phyloP scores from a whole-genome alignment of 2,329 filamentous ascomycete genomes.

The Colletotrichum caudatum region DNA sequence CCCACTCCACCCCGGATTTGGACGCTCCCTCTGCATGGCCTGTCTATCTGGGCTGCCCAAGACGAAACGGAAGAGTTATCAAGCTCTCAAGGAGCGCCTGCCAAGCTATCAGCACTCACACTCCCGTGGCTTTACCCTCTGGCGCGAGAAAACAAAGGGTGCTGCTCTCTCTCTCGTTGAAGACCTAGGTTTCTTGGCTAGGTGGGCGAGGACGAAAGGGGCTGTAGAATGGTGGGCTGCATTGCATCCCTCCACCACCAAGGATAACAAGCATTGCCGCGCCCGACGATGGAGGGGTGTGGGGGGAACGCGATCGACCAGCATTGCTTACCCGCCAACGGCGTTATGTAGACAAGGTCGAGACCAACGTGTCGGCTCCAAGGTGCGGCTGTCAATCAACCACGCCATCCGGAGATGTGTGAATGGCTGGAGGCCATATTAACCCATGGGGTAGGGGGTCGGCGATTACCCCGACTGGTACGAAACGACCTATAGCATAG shows the following conservation, averaged over 20 bases:
- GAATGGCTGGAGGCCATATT: slow-evolving; percentile 25
- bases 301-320: slow-evolving; percentile 4
- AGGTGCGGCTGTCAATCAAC: neutral
- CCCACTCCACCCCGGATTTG: slow-evolving; percentile 20
- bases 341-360: neutral
- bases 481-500: slow-evolving; percentile 13
- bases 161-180: too few species aligned
- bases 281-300: neutral
- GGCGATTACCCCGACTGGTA: slow-evolving; percentile 37
- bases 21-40: slow-evolving; percentile 6
- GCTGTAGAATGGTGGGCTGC: neutral
- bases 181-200: neutral
- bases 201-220: neutral
- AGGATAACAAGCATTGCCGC: slow-evolving; percentile 13
- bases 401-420: neutral
- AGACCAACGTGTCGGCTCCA: neutral
- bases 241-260: too few species aligned
- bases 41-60: neutral
- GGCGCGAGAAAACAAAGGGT: slow-evolving; percentile 18
- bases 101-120: too few species aligned
- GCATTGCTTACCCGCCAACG: neutral
- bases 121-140: neutral
- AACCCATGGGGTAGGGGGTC: slow-evolving; percentile 25
- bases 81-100: neutral
- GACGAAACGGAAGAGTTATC: neutral